phyloP scores from a whole-genome alignment of 805 yeast species.

The Metschnikowia anglica region DNA sequence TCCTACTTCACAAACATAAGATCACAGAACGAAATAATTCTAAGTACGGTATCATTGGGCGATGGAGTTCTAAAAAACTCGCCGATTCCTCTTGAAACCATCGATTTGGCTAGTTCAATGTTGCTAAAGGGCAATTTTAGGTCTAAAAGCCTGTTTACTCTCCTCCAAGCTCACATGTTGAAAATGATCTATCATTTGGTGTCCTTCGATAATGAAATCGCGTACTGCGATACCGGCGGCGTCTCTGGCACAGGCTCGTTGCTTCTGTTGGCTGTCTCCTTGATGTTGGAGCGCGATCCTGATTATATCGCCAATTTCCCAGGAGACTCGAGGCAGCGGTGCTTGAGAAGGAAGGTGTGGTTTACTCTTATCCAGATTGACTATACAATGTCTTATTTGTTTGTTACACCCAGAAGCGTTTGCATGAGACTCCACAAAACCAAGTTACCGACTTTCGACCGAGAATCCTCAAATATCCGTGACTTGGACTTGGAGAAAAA shows the following conservation, averaged over 20 bases:
- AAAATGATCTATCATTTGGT: constrained; percentile 12
- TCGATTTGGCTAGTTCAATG: constrained; percentile 18
- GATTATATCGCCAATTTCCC: constrained; percentile 10
- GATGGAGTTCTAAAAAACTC: constrained; percentile 8
- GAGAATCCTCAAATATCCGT: constrained; percentile 12
- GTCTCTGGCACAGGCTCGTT: constrained; percentile 11
- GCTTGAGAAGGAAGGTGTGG: constrained; percentile 21
- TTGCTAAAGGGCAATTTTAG: constrained; percentile 15
- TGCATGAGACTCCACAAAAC: constrained; percentile 11
- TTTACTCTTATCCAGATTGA: constrained; percentile 17
- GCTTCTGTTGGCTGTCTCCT: constrained; percentile 14
- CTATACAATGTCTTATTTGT: constrained; percentile 11
- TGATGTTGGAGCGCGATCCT: constrained; percentile 20
- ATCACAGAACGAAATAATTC: constrained; percentile 12
- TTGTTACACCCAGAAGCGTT: constrained; percentile 15
- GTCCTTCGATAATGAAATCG: constrained; percentile 21
- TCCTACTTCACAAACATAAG: constrained; percentile 18
- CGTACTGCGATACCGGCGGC: constrained; percentile 10
- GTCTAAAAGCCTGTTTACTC: constrained; percentile 13
- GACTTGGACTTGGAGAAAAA: constrained; percentile 13
- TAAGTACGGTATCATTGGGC: constrained; percentile 10
- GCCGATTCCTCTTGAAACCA: constrained; percentile 20
- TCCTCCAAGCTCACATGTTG: constrained; percentile 23
- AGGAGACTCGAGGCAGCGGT: constrained; percentile 12
- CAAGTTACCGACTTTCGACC: constrained; percentile 12